Evolutionary conservation across 164 flowering plant species (phyloP), one percentile per base, ranked within the genome.

Genomic region (Pachysandra terminalis): DNA sequence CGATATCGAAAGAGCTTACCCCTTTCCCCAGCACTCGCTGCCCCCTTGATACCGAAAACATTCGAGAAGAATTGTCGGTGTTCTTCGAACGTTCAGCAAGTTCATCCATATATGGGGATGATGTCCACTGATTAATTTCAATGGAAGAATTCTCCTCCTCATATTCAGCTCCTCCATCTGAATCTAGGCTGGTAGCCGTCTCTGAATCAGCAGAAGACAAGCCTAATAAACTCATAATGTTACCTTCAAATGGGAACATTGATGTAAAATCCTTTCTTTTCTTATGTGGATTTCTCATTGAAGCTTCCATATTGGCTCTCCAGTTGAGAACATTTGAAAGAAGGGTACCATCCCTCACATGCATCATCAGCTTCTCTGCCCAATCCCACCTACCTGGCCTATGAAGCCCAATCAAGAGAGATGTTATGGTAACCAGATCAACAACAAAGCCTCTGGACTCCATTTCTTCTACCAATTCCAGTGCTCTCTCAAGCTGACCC

Each of bases 391-490:
- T 80, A 15, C 91, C 85, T 15, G 84, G 85, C 72, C 82, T 85
- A 75, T 89, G 86, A 62, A 96, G 70, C 55, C 77, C 88, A 55
- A 89, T 84, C 77, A 96, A 71, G 54, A 96, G 81, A 0, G 93
- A 80, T 22, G 97, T 85, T 21, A 93, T 61, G 0, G 97, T 93
- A 54, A 93, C 87, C 32, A 96, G 73, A 81, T 91, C 98, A 51
- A 96, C 96, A 59, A 73, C 83, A 73, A 89, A 87, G 9, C 96
- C 96, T 76, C 95, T 82, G 10, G 69, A 79, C 73, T 89, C 95
- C 98, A 96, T 96, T 75, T 96, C 99, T 61, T 90, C 91, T 57
- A 85, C 93, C 75, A 92, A 67, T 16, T 70, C 67, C 12, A 92
- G 69, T 16, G 97, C 94, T 67, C 79, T 88, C 69, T 85, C 90